Percentiles rank a stretch among this genome's conserved stretches.
Conservation (phyloP, 2,329 filamentous ascomycete genomes). For the Cladosporium sp. region DNA sequence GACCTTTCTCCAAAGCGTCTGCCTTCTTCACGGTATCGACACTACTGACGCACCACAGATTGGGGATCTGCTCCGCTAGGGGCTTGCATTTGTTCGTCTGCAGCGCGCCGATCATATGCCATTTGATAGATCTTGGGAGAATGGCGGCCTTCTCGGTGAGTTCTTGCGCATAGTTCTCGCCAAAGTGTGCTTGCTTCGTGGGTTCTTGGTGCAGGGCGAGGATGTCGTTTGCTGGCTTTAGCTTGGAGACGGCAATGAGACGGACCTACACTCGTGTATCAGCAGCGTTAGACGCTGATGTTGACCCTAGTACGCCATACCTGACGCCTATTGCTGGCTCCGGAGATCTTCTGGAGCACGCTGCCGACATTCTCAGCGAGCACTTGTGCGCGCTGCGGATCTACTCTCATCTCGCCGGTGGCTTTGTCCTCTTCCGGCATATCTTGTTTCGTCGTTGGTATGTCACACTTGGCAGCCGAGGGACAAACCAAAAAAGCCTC, state of each 20-base stretch:
- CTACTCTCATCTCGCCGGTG: slow-evolving; percentile 28
- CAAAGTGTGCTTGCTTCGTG: slow-evolving; percentile 65
- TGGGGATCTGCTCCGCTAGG: slow-evolving; percentile 76
- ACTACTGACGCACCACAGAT: slow-evolving; percentile 87
- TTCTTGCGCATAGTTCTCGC: slow-evolving; percentile 87
- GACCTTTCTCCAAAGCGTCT: slow-evolving; percentile 70
- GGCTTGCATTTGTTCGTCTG: slow-evolving; percentile 92
- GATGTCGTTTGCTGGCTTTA: slow-evolving; percentile 91
- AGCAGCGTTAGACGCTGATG: slow-evolving; percentile 4
- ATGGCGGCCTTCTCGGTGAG: slow-evolving; percentile 78
- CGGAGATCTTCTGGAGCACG: slow-evolving; percentile 37
- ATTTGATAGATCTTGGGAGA: slow-evolving; percentile 71
- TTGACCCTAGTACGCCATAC: slow-evolving; percentile 4
- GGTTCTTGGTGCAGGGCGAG: slow-evolving; percentile 67
- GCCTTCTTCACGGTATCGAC: slow-evolving; percentile 89
- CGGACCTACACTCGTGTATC: slow-evolving; percentile 57
- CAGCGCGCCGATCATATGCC: slow-evolving; percentile 96
- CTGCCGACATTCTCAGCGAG: slow-evolving; percentile 42
- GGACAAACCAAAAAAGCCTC: background rate
- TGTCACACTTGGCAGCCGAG: background rate
- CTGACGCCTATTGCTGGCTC: slow-evolving; percentile 1
- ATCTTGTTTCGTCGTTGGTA: too few species aligned
- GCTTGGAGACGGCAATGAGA: slow-evolving; percentile 91
- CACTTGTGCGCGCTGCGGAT: slow-evolving; percentile 42
- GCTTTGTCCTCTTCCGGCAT: slow-evolving; percentile 11